These are phyloP conservation scores for Zalaria sp. DNA, from an alignment of 2,329 filamentous ascomycete species.

Conservation along the genomic window DNA sequence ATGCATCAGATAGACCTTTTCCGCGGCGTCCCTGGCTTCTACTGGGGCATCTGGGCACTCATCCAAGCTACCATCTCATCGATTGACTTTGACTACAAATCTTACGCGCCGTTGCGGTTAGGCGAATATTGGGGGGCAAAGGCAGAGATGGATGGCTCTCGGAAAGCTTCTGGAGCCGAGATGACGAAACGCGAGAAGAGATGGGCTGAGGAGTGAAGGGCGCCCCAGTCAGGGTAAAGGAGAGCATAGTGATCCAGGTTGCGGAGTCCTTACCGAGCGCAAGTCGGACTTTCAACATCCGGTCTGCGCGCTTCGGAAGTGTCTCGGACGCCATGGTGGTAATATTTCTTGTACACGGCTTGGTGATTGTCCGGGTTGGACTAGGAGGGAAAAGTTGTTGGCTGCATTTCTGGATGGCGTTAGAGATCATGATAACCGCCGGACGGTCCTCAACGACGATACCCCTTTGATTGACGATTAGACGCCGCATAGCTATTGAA, in stretches of 20 bases:
- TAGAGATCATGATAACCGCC: neutral
- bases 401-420: neutral
- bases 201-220: constrained; percentile 49
- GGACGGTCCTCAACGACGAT: constrained; percentile 4
- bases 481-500: too few species aligned
- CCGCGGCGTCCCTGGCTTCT: constrained; percentile 79
- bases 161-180: constrained; percentile 39
- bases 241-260: neutral
- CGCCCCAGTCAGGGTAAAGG: neutral
- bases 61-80: constrained; percentile 90
- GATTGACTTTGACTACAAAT: constrained; percentile 93
- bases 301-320: neutral
- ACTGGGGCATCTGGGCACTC: constrained; percentile 85
- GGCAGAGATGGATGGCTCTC: constrained; percentile 52
- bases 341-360: neutral
- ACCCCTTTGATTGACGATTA: neutral
- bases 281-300: neutral
- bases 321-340: neutral
- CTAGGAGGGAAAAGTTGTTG: neutral
- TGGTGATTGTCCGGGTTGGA: neutral
- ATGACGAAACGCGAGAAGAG: constrained; percentile 62
- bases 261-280: neutral
- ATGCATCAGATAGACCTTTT: constrained; percentile 73
- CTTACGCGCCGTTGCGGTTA: constrained; percentile 73
- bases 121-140: constrained; percentile 93